Percentiles rank a stretch among this genome's conserved stretches.
Evolutionary conservation across 306 rosid species (phyloP).

Genomic region (Castanea crenata): DNA sequence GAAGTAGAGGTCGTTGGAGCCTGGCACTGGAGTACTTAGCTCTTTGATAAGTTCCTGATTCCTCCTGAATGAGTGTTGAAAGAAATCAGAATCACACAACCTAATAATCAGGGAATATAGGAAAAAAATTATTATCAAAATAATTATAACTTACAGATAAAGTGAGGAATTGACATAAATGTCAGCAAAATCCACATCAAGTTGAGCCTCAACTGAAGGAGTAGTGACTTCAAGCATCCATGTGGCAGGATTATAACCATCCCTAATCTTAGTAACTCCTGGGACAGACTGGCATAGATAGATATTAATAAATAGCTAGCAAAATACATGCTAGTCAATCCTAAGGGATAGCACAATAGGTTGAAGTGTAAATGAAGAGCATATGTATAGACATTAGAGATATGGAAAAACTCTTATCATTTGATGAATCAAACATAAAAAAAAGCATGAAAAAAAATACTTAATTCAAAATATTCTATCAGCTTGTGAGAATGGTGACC

Average conservation of each 20-base stretch:
- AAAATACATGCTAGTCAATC: not conserved
- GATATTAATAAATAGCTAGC: not conserved
- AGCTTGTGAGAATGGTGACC: constrained; percentile 62
- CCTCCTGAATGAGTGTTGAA: constrained; percentile 33
- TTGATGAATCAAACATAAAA: not conserved
- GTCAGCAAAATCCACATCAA: constrained; percentile 57
- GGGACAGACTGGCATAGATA: constrained; percentile 50
- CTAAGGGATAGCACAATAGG: not conserved
- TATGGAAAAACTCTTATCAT: not conserved
- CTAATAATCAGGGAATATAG: not conserved
- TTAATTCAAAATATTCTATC: constrained; percentile 72
- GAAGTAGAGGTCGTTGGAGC: constrained; percentile 57
- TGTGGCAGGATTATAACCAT: constrained; percentile 77
- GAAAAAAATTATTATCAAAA: not conserved
- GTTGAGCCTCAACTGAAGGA: constrained; percentile 45
- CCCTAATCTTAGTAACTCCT: constrained; percentile 63
- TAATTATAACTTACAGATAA: constrained; percentile 39
- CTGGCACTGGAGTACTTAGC: constrained; percentile 47
- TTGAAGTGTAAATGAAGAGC: not conserved
- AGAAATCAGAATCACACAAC: not conserved
- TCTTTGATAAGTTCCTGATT: constrained; percentile 56
- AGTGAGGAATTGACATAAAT: constrained; percentile 49
- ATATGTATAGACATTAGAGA: not conserved
- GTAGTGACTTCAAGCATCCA: constrained; percentile 84
- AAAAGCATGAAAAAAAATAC: not conserved